Base-by-base conservation (phyloP, 306 rosid species). In the Sesbania bispinosa region DNA sequence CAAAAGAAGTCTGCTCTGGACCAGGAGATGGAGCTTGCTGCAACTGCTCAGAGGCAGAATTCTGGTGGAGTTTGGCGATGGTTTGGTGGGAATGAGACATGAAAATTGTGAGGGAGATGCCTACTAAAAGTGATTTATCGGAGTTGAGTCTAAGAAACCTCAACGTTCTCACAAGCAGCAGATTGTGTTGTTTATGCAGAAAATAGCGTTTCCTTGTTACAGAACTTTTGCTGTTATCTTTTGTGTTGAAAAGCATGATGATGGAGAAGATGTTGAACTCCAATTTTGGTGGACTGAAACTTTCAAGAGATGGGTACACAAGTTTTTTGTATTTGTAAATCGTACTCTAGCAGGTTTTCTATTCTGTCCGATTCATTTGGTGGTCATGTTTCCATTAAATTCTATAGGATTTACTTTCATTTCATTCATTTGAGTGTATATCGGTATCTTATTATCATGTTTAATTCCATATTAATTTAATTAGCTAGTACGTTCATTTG, bases 61-160 rank as follows among this genome's bases (percentile, higher is more conserved):
- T 85, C 99, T 21, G 96, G 99, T 26, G 87, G 99, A 55, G 86
- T 84, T 67, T 91, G 96, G 99, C 81, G 91, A 59, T 95, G 92
- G 97, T 84, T 95, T 27, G 85, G 85, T 48, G 83, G 75, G 54
- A 66, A 76, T 30, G 80, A 69, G 20, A 62, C 62, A 35, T 77
- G 46, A 85, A 55, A 67, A 23, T 27, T 7, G 26, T 7, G 64
- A 57, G 35, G 32, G 74, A 48, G 59, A 26, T 38, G 61, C 36
- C 42, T 43, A 54, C 66, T 42, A 27, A 74, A 71, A 72, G 66
- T 70, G 62, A 18, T 46, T 67, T 53, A 47, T n/a, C n/a, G 75
- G 53, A 32, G 60, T 71, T 53, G 58, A 41, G 73, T 50, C 59
- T 11, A 48, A 76, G 55, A 43, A 83, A 35, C 63, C 27, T 6